These are phyloP conservation scores for Quillaja saponaria DNA, from an alignment of 306 rosid genomes.

Conservation along the genomic window DNA sequence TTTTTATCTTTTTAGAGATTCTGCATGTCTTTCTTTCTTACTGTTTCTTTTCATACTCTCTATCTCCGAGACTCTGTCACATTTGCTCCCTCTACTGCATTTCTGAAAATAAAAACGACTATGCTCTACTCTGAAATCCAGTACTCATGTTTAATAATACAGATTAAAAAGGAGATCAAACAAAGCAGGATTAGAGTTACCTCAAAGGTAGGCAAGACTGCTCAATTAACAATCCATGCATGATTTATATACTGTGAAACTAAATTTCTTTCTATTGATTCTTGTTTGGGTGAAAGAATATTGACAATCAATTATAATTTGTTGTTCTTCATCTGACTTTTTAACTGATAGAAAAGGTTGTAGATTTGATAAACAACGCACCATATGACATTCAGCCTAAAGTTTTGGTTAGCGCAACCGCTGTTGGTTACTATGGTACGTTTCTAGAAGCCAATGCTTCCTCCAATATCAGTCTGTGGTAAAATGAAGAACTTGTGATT, in stretches of 20 bases:
- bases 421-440: conserved; percentile 95
- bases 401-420: conserved; percentile 92
- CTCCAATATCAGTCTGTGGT: too few relatives aligned
- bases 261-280: background rate
- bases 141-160: conserved; percentile 33
- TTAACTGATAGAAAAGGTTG: conserved; percentile 63
- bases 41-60: background rate
- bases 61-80: too few relatives aligned
- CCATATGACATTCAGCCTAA: conserved; percentile 71
- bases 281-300: background rate
- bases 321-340: conserved; percentile 41
- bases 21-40: conserved; percentile 19
- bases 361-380: conserved; percentile 70
- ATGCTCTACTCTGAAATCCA: conserved; percentile 10
- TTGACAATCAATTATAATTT: conserved; percentile 12
- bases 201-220: conserved; percentile 64
- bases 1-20: background rate
- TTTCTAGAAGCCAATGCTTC: conserved; percentile 29
- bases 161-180: conserved; percentile 93
- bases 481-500: background rate
- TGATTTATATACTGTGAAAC: background rate
- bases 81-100: conserved; percentile 9
- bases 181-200: conserved; percentile 87
- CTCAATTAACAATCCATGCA: background rate
- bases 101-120: conserved; percentile 1